Evolutionary conservation across 108 stramenopile species (phyloP).

Genomic region (Schizochytrium sp.): DNA sequence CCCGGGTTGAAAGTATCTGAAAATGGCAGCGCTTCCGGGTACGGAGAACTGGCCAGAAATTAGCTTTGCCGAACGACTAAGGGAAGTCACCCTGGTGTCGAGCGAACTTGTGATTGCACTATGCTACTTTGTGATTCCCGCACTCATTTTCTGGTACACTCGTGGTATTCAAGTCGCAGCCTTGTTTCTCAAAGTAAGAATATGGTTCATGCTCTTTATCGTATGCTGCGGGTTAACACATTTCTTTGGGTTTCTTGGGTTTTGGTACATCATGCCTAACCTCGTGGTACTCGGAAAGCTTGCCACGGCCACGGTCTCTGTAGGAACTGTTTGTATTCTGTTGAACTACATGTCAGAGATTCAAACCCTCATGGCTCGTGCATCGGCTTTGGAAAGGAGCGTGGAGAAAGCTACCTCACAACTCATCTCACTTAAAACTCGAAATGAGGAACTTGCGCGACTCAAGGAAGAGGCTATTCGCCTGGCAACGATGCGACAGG

Average conservation of each 20-base stretch:
- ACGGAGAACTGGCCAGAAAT: too few species aligned
- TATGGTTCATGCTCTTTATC: constrained; percentile 62
- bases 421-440: not conserved
- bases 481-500: constrained; percentile 11
- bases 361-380: not conserved
- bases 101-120: constrained; percentile 54
- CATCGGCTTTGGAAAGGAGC: not conserved
- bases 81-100: not conserved
- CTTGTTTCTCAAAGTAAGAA: constrained; percentile 15
- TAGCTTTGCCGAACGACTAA: too few species aligned
- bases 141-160: not conserved
- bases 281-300: not conserved
- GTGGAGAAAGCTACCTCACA: not conserved
- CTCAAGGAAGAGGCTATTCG: constrained; percentile 30
- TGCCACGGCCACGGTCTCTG: constrained; percentile 45
- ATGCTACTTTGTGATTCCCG: constrained; percentile 29
- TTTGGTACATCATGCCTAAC: not conserved
- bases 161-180: not conserved
- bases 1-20: too few species aligned
- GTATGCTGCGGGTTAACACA: constrained; percentile 42
- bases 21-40: too few species aligned
- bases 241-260: constrained; percentile 11
- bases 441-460: not conserved
- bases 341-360: not conserved
- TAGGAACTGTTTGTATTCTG: not conserved